Percentiles rank a stretch among this genome's conserved stretches.
Conservation (phyloP, 1,284 basidiomycete genomes). For the Termitomyces sp. region DNA sequence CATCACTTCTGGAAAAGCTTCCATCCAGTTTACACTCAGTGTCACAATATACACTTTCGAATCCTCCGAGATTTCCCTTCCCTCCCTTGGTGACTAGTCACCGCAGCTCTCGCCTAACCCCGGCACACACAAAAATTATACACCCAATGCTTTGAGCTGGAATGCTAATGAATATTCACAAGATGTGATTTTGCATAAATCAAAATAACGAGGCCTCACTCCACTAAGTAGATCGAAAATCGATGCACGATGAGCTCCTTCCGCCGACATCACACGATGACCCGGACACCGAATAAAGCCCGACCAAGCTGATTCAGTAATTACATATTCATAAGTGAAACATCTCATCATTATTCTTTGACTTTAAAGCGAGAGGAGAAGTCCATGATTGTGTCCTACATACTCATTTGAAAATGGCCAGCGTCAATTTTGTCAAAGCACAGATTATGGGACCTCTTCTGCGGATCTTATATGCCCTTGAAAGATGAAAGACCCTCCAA, state of each 20-base stretch:
- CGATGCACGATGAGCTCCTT: background rate
- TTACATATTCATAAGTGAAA: background rate
- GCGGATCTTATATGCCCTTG: background rate
- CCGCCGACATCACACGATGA: background rate
- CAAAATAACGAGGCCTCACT: background rate
- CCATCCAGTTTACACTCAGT: background rate
- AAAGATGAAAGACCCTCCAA: background rate
- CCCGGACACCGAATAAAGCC: slow-evolving; percentile 1
- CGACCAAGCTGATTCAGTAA: background rate
- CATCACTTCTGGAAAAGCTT: background rate
- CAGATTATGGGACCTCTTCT: background rate
- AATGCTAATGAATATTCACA: background rate
- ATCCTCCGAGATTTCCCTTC: background rate
- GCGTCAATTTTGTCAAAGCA: background rate
- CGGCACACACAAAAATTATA: background rate
- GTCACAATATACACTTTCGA: background rate
- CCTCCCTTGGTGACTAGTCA: background rate
- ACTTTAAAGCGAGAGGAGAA: background rate
- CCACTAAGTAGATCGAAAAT: background rate
- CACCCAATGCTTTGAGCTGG: background rate
- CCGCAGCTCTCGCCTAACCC: background rate
- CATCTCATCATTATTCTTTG: background rate
- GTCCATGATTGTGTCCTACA: background rate
- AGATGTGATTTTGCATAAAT: background rate
- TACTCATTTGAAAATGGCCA: background rate